Base-by-base conservation (phyloP, 2,329 filamentous ascomycete genomes). In the Raffaelea albimanens region DNA sequence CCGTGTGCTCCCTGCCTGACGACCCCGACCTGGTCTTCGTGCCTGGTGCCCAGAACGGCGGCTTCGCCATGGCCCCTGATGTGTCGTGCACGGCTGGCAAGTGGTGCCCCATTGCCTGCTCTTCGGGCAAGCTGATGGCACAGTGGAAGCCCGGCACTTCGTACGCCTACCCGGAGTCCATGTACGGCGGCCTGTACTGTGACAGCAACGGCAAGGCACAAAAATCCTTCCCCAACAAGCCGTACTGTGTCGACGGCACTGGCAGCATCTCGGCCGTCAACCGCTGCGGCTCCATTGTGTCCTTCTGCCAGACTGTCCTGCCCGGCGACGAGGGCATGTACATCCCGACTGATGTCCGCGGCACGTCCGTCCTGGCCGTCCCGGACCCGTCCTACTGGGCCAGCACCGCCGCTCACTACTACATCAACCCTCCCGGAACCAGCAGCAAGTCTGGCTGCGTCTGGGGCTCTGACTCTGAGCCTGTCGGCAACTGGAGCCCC, bases 281-380 rank as follows among this genome's bases (percentile, higher is more conserved):
- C 68, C 80, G 82, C 55, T 77, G 75, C 52, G 73, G 76, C 40
- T 67, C 69, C 33, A 59, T 72, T 14, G 75, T 88, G 47, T 78
- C 85, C 3, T 87, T 85, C 65, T 90, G 85, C 64, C 85, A 90
- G 65, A 90, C 85, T 4, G 82, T 88, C 14, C 66, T 89, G 51
- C 85, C 85, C 18, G 85, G 85, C 44, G 83, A 87, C 57, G 85
- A 90, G 67, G 82, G 82, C 51, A 90, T 90, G 85, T 70, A 89
- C 55, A 89, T 89, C 57, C 84, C 85, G 16, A 90, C 84, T n/a
- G 64, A 80, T 52, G 80, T 89, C 42, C 59, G 70, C 20, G 66
- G 70, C 52, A 63, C 62, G 10, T 69, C 71, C n/a, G 74, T 72
- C 25, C 69, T 91, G 47, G 84, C 86, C 44, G 84, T 90, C 33